Conservation (phyloP, 805 yeast species). For the Candida manassasensis region DNA sequence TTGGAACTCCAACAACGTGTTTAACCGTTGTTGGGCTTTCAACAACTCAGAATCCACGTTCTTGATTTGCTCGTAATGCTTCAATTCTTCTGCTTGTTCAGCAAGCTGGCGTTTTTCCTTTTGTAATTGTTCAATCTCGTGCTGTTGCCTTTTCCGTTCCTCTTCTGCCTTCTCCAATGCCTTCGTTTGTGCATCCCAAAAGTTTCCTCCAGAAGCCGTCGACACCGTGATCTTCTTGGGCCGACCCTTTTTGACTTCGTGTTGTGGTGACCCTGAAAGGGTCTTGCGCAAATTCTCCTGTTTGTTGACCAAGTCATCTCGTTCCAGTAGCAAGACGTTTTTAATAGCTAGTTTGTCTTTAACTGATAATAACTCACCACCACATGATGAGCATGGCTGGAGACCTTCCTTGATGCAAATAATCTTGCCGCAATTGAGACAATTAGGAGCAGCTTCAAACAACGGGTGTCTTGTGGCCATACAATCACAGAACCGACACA, state of each 20-base stretch:
- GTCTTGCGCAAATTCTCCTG: slow-evolving; percentile 17
- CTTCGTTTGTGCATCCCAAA: slow-evolving; percentile 65
- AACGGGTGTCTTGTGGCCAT: slow-evolving; percentile 86
- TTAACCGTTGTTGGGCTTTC: slow-evolving; percentile 70
- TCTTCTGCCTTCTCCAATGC: slow-evolving; percentile 57
- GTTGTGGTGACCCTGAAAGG: slow-evolving; percentile 13
- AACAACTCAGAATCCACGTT: slow-evolving; percentile 53
- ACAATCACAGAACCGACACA: slow-evolving; percentile 58
- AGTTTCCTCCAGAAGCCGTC: slow-evolving; percentile 54
- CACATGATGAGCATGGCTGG: slow-evolving; percentile 86
- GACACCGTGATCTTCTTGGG: slow-evolving; percentile 51
- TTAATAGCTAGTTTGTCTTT: slow-evolving; percentile 61
- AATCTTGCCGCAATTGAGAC: slow-evolving; percentile 90
- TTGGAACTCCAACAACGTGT: slow-evolving; percentile 73
- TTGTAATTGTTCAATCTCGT: slow-evolving; percentile 16
- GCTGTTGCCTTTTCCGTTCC: slow-evolving; percentile 21
- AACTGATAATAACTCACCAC: slow-evolving; percentile 54
- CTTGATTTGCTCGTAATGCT: slow-evolving; percentile 36
- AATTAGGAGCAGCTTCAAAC: slow-evolving; percentile 87
- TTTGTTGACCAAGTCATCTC: slow-evolving; percentile 31
- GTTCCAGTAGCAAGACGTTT: slow-evolving; percentile 50
- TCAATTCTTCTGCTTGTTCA: slow-evolving; percentile 41
- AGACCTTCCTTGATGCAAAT: slow-evolving; percentile 87
- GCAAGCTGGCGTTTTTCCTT: slow-evolving; percentile 29
- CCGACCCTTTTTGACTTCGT: slow-evolving; percentile 14